Evolutionary conservation across 2,329 filamentous ascomycete species (phyloP), one percentile per base, ranked within the genome.

Genomic region (Aspergillus sp.): DNA sequence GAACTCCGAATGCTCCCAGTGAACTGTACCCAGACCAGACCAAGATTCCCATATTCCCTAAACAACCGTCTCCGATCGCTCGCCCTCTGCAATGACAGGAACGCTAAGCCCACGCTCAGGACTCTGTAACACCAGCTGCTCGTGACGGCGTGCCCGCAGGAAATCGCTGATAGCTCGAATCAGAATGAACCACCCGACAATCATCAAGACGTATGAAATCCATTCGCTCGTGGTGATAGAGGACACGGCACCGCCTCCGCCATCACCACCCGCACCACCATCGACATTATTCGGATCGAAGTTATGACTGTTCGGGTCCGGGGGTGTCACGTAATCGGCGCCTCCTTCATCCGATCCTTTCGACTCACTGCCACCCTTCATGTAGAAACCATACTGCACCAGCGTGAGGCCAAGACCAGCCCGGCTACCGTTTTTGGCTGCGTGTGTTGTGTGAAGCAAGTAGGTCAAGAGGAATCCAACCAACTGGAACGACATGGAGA

Each of bases 401-500:
- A 99, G 84, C 0, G 93, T 97, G 68, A 99, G 91, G 62, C 95
- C 95, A 54, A 99, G 88, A 57, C 95, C 95, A 54, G 94, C 93
- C 71, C 92, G 90, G 49, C 93, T 96, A 53, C 95, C 95, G 74
- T 99, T 96, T 81, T 99, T 99, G 70, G 95, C 95, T 4, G 95
- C 95, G 77, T 99, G 95, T 7, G 94, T 96, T 30, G 95, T 98
- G 83, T 99, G 95, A 3, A 99, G 85, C 59, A 99, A 90, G 76
- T 99, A 99, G 27, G 95, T 98, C 70, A 99, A 90, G 30, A 99
- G 87, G 83, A 99, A 99, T 57, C 95, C 95, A 77, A 97, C 91
- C 64, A 98, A 86, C 77, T 96, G 91, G 83, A 99, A 98, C 47
- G 93, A 96, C 84, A 96, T 94, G 66, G 92, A 96, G 67, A 99